These are phyloP conservation scores for Neopestalotiopsis rosae DNA, from an alignment of 2,329 filamentous ascomycete genomes.

Conservation along the genomic window DNA sequence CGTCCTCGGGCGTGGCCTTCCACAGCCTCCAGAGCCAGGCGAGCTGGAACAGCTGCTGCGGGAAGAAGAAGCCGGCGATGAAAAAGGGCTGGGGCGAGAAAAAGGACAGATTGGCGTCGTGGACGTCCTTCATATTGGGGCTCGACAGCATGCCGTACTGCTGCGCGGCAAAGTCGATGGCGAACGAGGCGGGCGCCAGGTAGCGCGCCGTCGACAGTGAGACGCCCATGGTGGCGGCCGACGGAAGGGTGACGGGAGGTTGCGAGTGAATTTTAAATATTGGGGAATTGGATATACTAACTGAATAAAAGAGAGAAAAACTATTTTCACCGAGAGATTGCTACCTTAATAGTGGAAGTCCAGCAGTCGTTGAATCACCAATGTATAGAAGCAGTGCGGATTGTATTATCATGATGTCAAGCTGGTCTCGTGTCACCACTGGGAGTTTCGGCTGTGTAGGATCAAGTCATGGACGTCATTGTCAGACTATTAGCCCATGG, in stretches of 20 bases:
- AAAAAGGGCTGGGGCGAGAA: constrained; percentile 64
- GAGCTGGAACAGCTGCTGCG: constrained; percentile 63
- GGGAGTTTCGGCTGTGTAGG: background rate
- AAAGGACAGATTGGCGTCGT: constrained; percentile 62
- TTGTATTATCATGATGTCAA: constrained; percentile 9
- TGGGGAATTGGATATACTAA: background rate
- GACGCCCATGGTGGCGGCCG: constrained; percentile 51
- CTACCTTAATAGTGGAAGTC: background rate
- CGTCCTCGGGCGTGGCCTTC: constrained; percentile 47
- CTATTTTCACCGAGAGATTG: too few relatives aligned
- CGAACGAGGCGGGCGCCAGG: constrained; percentile 59
- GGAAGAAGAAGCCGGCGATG: constrained; percentile 66
- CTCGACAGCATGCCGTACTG: constrained; percentile 62
- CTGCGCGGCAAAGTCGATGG: constrained; percentile 62
- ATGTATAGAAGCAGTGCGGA: background rate
- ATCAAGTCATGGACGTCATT: constrained; percentile 16
- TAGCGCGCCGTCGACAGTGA: constrained; percentile 58
- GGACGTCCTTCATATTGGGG: constrained; percentile 65
- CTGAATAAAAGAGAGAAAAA: too few relatives aligned
- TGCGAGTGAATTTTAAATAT: background rate
- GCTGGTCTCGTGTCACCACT: background rate
- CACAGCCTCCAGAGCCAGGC: constrained; percentile 62
- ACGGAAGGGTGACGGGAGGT: background rate
- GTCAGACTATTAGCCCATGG: background rate
- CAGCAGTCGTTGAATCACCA: background rate